Evolutionary conservation across 768 basidiomycete genomes (phyloP).

Genomic region (Tulasnella sp.): DNA sequence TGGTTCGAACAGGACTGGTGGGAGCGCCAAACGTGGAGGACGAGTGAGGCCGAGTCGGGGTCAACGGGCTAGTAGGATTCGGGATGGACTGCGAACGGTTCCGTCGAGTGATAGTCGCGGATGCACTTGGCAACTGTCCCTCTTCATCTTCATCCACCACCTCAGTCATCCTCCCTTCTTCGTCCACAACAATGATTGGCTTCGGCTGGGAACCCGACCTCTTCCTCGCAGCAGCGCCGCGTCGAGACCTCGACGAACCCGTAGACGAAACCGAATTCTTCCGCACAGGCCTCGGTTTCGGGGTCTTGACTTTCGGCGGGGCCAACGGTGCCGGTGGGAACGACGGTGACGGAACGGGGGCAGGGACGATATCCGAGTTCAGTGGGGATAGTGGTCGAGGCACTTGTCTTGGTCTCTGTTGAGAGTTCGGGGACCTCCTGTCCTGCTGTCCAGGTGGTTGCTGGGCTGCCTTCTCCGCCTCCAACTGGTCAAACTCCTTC

Average conservation of each 20-base stretch:
- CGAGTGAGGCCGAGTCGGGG: neutral
- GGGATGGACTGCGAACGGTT: neutral
- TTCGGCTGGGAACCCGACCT: neutral
- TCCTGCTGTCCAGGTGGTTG: neutral
- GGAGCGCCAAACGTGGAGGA: neutral
- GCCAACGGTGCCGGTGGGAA: neutral
- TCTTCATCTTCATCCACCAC: neutral
- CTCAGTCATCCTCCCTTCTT: neutral
- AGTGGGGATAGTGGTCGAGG: neutral
- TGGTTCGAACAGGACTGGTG: neutral
- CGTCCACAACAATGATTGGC: neutral
- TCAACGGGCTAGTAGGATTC: neutral
- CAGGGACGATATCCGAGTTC: neutral
- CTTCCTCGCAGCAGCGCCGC: neutral
- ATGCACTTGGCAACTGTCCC: neutral
- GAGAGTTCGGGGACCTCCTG: neutral
- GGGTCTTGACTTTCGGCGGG: neutral
- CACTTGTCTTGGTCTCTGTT: neutral
- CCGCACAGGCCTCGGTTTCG: neutral
- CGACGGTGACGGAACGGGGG: neutral
- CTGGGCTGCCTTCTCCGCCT: neutral
- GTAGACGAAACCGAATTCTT: neutral
- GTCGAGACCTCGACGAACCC: neutral
- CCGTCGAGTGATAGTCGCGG: neutral
- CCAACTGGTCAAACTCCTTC: neutral